Evolutionary conservation across 257 asterid genomes (phyloP), one percentile per base, ranked within the genome.

Genomic region (Ilex asprella): DNA sequence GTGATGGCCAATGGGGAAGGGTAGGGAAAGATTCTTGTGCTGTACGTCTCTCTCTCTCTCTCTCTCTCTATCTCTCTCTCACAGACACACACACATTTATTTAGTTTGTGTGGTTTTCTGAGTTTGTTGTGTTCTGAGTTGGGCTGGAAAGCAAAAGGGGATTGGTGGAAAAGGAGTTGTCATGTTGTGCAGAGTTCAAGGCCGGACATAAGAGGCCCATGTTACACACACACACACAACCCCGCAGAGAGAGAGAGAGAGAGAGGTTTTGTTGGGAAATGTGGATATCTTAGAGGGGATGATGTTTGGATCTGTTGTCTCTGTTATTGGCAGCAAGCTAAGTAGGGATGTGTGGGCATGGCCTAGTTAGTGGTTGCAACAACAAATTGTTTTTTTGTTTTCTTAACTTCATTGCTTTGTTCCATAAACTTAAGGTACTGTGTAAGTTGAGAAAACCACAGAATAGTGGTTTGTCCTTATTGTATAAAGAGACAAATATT

Each of bases 241-340:
- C 27, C 27, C 27, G n/a, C n/a, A 27, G 72, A 15, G 47, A 5
- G 56, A 43, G 53, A 55, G 61, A 43, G 30, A 55, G 55, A 55
- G 62, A 56, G 47, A 56, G 35, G 10, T 55, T 31, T 54, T 29
- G 31, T 61, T 61, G 65, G 71, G 60, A 41, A 68, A 64, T 58
- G 70, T 56, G 60, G 51, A 57, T 52, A 49, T 67, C 68, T 64
- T 12, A 69, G 55, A 62, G 43, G 51, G 54, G 57, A 35, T 67
- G 50, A 58, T 70, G 70, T 61, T 59, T 67, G 67, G 62, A 67
- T 65, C 16, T 73, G 76, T 39, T 80, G 75, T 79, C 80, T 70
- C 61, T 47, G 56, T 62, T 47, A 58, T 62, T 61, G 66, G 68
- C 64, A 68, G 73, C 75, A 65, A 63, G 75, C 27, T 21, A 21